These are phyloP conservation scores for Trifolium pratense DNA, from an alignment of 306 rosid genomes.

Conservation along the genomic window DNA sequence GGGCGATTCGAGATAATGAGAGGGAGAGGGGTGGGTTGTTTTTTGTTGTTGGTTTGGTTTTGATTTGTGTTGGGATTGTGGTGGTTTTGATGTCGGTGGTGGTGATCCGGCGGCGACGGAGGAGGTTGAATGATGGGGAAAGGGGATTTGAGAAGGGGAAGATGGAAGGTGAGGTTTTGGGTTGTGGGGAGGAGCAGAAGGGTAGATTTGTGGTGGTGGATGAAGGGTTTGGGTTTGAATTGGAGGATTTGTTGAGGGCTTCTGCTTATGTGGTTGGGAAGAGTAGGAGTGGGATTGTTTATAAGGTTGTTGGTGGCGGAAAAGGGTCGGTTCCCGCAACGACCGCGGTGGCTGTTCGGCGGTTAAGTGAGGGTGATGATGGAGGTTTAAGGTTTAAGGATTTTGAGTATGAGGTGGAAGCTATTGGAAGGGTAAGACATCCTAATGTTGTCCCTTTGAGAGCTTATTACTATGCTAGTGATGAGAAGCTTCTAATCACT, in stretches of 20 bases:
- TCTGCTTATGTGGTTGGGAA: constrained; percentile 86
- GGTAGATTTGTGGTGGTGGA: constrained; percentile 71
- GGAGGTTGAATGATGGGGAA: constrained; percentile 36
- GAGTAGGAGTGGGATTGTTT: constrained; percentile 76
- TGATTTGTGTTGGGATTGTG: constrained; percentile 53
- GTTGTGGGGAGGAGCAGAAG: constrained; percentile 46
- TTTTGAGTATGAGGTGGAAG: constrained; percentile 67
- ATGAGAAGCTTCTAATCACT: constrained; percentile 72
- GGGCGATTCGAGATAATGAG: background rate
- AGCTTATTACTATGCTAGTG: constrained; percentile 74
- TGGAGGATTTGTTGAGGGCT: constrained; percentile 84
- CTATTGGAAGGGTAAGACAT: constrained; percentile 67
- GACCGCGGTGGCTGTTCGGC: constrained; percentile 63
- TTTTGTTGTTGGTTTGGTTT: constrained; percentile 47
- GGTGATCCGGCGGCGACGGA: constrained; percentile 58
- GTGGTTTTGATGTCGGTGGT: constrained; percentile 56
- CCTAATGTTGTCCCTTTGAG: constrained; percentile 70
- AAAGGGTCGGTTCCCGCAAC: constrained; percentile 50
- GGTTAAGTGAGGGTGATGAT: constrained; percentile 65
- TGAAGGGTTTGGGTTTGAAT: constrained; percentile 65
- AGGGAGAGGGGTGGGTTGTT: constrained; percentile 25
- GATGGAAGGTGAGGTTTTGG: constrained; percentile 21
- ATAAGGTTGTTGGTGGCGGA: constrained; percentile 72
- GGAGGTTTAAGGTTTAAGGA: constrained; percentile 72
- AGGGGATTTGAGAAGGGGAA: constrained; percentile 51